Percentiles rank a stretch among this genome's conserved stretches.
Conservation (phyloP, 2,329 filamentous ascomycete species). For the Epichloe festucae region DNA sequence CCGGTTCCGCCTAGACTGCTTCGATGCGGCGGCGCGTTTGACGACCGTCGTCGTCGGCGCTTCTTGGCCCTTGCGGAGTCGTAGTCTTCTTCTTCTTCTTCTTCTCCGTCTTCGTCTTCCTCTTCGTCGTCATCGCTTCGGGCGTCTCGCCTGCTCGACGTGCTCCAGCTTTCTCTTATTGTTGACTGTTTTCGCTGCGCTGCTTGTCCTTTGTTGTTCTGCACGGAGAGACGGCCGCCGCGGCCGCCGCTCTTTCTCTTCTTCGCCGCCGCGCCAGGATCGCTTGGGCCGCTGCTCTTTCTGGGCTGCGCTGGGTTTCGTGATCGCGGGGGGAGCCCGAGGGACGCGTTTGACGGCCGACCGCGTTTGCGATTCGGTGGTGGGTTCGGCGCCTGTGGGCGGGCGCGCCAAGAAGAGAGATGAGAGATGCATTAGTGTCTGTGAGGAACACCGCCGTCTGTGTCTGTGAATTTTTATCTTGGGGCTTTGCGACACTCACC, state of each 20-base stretch:
- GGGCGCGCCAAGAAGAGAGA: not conserved
- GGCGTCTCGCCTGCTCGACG: not conserved
- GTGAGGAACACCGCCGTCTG: not conserved
- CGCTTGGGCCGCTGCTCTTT: not conserved
- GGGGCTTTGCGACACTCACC: not conserved
- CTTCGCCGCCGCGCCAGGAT: not conserved
- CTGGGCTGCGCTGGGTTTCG: not conserved
- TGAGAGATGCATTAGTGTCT: not conserved
- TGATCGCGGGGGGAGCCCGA: not conserved
- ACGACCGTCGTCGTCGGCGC: not conserved
- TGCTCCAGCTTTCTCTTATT: not conserved
- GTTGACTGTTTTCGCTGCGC: not conserved
- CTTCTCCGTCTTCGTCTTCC: conserved; percentile 12
- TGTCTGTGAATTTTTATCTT: too few species aligned
- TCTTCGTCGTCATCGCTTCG: conserved; percentile 6
- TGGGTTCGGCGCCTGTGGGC: conserved; percentile 10
- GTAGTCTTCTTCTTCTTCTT: conserved; percentile 1
- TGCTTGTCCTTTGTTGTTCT: not conserved
- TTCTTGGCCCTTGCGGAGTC: not conserved
- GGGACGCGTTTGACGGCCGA: conserved; percentile 5
- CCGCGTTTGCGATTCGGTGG: conserved; percentile 30
- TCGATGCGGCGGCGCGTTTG: not conserved
- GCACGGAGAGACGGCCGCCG: conserved; percentile 16
- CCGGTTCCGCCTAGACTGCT: not conserved
- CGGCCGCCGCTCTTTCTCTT: not conserved